Conservation (phyloP, 2,329 filamentous ascomycete genomes). For the Plectosphaerella sp. region DNA sequence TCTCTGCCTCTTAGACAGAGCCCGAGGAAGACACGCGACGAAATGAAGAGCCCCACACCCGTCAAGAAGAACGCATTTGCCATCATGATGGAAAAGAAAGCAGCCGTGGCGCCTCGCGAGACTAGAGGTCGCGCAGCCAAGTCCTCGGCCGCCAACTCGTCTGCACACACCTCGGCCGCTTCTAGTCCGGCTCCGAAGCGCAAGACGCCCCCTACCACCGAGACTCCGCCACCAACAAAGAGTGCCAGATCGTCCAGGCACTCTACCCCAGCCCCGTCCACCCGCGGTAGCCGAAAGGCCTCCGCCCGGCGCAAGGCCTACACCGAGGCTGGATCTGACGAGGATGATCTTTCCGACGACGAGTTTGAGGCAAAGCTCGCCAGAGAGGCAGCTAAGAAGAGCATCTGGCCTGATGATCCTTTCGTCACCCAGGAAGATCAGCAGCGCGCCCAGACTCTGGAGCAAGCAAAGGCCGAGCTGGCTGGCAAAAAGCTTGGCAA, state of each 20-base stretch:
- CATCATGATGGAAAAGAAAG: constrained; percentile 46
- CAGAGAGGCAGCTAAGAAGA: constrained; percentile 46
- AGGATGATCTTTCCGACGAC: constrained; percentile 68
- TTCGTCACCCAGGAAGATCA: constrained; percentile 53
- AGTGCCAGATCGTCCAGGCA: constrained; percentile 70
- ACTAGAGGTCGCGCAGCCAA: constrained; percentile 16
- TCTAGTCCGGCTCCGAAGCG: constrained; percentile 20
- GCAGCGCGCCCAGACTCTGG: constrained; percentile 62
- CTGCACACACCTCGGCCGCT: constrained; percentile 10
- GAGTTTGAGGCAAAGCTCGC: constrained; percentile 79
- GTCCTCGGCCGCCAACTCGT: constrained; percentile 4
- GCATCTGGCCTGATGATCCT: constrained; percentile 27
- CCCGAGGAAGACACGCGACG: constrained; percentile 23
- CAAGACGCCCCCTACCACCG: constrained; percentile 22
- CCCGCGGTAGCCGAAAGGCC: constrained; percentile 34
- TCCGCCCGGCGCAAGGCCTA: constrained; percentile 28
- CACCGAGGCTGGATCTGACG: constrained; percentile 52
- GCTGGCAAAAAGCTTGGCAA: constrained; percentile 89
- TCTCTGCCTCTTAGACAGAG: constrained; percentile 31
- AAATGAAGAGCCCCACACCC: constrained; percentile 12
- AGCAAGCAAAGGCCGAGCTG: constrained; percentile 84
- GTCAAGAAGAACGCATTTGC: constrained; percentile 42
- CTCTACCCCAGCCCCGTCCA: constrained; percentile 62
- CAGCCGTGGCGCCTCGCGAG: constrained; percentile 12
- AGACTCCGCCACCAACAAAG: constrained; percentile 46